These are phyloP conservation scores for Aspergillus wentii DNA, from an alignment of 495 filamentous ascomycete genomes.

Conservation along the genomic window DNA sequence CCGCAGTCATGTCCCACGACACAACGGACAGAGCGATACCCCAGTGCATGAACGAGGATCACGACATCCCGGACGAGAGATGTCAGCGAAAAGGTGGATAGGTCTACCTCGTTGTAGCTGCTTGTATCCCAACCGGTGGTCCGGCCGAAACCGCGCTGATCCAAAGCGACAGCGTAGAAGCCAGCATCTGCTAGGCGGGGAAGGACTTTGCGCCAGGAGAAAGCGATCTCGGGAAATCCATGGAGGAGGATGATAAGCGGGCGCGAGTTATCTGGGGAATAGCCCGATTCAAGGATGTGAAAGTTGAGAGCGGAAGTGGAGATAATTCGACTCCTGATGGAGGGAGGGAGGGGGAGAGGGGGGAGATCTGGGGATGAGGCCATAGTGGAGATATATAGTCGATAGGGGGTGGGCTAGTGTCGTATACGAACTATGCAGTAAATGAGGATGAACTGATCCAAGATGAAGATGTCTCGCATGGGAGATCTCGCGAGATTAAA, in stretches of 20 bases:
- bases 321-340: constrained; percentile 46
- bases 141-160: constrained; percentile 66
- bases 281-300: constrained; percentile 56
- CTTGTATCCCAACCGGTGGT: constrained; percentile 57
- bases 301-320: constrained; percentile 48
- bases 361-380: constrained; percentile 18
- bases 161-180: constrained; percentile 60
- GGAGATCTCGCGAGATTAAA: no score
- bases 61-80: constrained; percentile 59
- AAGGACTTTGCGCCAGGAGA: constrained; percentile 63
- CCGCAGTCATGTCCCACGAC: constrained; percentile 68
- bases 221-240: constrained; percentile 65
- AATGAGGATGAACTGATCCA: no score
- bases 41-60: constrained; percentile 54
- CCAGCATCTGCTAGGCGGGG: constrained; percentile 49
- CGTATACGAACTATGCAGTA: no score
- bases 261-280: constrained; percentile 24
- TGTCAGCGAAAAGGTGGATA: constrained; percentile 52
- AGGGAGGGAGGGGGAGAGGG: constrained; percentile 49
- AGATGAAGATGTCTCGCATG: no score
- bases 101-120: constrained; percentile 45
- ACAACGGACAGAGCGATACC: constrained; percentile 52
- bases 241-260: constrained; percentile 61
- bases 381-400: neutral
- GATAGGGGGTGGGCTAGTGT: constrained; percentile 7